Percentiles rank a stretch among this genome's conserved stretches.
Evolutionary conservation across 2,329 filamentous ascomycete species (phyloP).

Genomic region (Arthrobotrys entomopaga): DNA sequence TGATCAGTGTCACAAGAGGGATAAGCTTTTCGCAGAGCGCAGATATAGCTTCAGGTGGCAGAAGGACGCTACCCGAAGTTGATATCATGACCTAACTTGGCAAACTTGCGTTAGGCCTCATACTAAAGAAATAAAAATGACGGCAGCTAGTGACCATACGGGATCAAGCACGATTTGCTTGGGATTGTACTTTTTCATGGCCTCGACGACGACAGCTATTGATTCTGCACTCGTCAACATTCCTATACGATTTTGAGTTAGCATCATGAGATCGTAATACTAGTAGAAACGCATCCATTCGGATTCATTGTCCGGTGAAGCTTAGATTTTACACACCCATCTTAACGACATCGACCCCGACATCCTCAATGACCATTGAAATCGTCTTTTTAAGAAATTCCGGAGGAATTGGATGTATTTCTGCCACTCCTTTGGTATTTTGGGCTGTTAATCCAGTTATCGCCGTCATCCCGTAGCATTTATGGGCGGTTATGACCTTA

Average conservation of each 20-base stretch:
- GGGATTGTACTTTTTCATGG: slow-evolving; percentile 70
- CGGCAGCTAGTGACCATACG: slow-evolving; percentile 64
- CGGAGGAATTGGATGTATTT: slow-evolving; percentile 80
- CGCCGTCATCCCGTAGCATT: slow-evolving; percentile 94
- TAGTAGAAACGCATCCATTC: not conserved
- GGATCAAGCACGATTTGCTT: slow-evolving; percentile 76
- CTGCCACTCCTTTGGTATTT: slow-evolving; percentile 85
- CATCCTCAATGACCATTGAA: slow-evolving; percentile 82
- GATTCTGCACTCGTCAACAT: slow-evolving; percentile 82
- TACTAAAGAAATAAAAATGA: not conserved
- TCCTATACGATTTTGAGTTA: slow-evolving; percentile 65
- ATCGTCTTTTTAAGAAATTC: slow-evolving; percentile 86
- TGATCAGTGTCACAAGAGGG: slow-evolving; percentile 74
- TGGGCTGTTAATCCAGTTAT: slow-evolving; percentile 96
- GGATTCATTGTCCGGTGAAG: slow-evolving; percentile 66
- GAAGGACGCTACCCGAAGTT: slow-evolving; percentile 77
- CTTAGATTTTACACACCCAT: slow-evolving; percentile 63
- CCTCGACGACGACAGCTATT: slow-evolving; percentile 74
- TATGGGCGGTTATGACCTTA: slow-evolving; percentile 90
- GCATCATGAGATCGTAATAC: no score
- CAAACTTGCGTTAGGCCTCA: not conserved
- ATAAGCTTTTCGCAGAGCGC: slow-evolving; percentile 71
- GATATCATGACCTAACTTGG: slow-evolving; percentile 83
- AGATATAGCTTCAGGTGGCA: slow-evolving; percentile 73
- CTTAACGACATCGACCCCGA: slow-evolving; percentile 90